Evolutionary conservation across 2,329 filamentous ascomycete genomes (phyloP), one percentile per base, ranked within the genome.

Genomic region (Aschersonia sp.): DNA sequence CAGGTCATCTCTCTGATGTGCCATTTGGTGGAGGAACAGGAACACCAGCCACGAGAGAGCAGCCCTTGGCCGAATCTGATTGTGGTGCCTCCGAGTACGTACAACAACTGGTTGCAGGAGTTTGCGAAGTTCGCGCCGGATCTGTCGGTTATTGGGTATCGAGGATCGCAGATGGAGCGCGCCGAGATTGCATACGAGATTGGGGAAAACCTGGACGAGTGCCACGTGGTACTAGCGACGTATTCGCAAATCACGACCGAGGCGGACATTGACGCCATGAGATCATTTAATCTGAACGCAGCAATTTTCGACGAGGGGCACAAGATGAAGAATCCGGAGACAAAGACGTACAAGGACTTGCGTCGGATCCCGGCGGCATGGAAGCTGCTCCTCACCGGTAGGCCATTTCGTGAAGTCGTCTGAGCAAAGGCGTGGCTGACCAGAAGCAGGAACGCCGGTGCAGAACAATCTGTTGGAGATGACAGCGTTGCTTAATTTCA

Each of bases 401-500:
- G 44, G 40, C 14, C 40, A 22, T 11, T 7, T 7, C 14, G 40
- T 3, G 9, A n/a, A n/a, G 5, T 7, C 11, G 40, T n/a, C 9
- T 7, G 4, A 11, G 35, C 10, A 22, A 33, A 46, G 12, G 4
- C 31, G 30, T n/a, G 32, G 32, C 55, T 64, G 41, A 61, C 40
- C 3, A 31, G 42, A 31, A 30, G 87, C 83, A 31, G 92, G 92
- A 42, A 98, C 92, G 0, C 92, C 92, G 0, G 75, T 98, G 2
- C 87, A 94, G 62, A 94, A 98, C 67, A 97, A 97, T 61, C 71
- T 98, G 22, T 83, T 90, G 59, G 92, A 98, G 66, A 78, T 98
- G 57, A 83, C 88, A 41, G 85, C 88, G 2, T 76, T 98, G 11
- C 76, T 98, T 10, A 87, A 83, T n/a, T 97, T 98, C 60, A 88